Evolutionary conservation across 257 asterid genomes (phyloP).

Genomic region (Gardenia jasminoides): DNA sequence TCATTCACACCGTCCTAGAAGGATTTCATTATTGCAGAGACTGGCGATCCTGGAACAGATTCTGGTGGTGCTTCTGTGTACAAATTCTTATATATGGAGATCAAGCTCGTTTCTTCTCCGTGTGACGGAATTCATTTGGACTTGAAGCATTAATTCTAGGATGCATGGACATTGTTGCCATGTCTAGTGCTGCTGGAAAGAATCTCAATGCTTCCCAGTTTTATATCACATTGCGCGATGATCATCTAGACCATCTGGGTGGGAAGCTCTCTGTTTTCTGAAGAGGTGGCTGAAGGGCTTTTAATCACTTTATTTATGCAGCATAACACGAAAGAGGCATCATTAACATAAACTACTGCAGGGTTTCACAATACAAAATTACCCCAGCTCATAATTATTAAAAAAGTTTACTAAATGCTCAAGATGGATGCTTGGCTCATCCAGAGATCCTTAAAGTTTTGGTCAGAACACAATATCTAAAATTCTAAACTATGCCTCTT

Average conservation of each 20-base stretch:
- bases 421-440: too few species aligned
- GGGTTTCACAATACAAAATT: too few species aligned
- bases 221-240: slow-evolving; percentile 86
- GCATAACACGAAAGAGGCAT: too few species aligned
- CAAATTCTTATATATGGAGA: slow-evolving; percentile 90
- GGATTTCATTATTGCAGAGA: slow-evolving; percentile 94
- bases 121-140: slow-evolving; percentile 94
- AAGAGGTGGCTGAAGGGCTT: slow-evolving; percentile 92
- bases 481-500: too few species aligned
- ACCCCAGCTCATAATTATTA: too few species aligned
- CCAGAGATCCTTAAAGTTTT: too few species aligned
- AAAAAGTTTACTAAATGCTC: too few species aligned
- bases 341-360: too few species aligned
- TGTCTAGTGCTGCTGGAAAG: slow-evolving; percentile 98
- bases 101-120: slow-evolving; percentile 95
- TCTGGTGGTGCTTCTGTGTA: slow-evolving; percentile 91
- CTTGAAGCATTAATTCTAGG: slow-evolving; percentile 79
- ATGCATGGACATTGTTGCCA: slow-evolving; percentile 80
- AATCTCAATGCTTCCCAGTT: slow-evolving; percentile 98
- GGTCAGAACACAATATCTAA: too few species aligned
- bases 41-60: slow-evolving; percentile 98
- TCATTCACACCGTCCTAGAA: slow-evolving; percentile 85
- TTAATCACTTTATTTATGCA: too few species aligned
- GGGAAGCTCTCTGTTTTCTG: slow-evolving; percentile 95
- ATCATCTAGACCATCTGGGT: slow-evolving; percentile 92